Base-by-base conservation (phyloP, 768 basidiomycete species). In the Sutorius australiensis region DNA sequence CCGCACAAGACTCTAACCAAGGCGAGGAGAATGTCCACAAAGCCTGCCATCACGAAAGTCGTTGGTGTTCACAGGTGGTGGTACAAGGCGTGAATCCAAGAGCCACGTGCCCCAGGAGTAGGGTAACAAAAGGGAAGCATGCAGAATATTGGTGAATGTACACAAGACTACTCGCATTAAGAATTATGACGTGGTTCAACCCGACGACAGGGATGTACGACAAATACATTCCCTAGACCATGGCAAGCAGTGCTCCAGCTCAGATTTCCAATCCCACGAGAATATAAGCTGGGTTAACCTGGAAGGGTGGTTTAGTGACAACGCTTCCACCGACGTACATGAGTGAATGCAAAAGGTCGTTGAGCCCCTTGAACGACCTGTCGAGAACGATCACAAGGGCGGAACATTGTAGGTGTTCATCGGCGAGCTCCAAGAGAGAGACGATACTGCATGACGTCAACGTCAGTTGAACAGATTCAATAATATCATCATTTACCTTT, bases 321-420 rank as follows among this genome's bases (percentile, higher is more conserved):
- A 95, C 86, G 46, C 79, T 81, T 50, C 89, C 92, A 57, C 92
- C 92, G 48, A 94, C 89, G 71, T 95, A 95, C 89, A 95, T 90
- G 57, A 95, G 78, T 46, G 92, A 87, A 65, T 95, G 93, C 34
- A 95, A 75, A 51, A 93, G 75, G 62, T 83, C 81, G 60, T 86
- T 80, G 50, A 94, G 77, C 50, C 79, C 80, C 16, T 82, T 80
- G 38, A 84, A 87, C 0, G 83, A 77, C 60, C 86, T 81, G 68
- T 91, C 88, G 50, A 95, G 75, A 34, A 80, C 86, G 58, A 95
- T 91, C 55, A 93, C 79, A 39, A 95, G 78, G 16, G 86, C 83
- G 38, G 80, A 80, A 69, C 91, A 92, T 61, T 78, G 78, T 39
- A 95, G 77, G 51, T 80, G 83, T 70, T 94, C 92, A 69, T 91